Evolutionary conservation across 2,329 filamentous ascomycete species (phyloP), one percentile per base, ranked within the genome.

Genomic region (Ophiostoma triangulosporum): DNA sequence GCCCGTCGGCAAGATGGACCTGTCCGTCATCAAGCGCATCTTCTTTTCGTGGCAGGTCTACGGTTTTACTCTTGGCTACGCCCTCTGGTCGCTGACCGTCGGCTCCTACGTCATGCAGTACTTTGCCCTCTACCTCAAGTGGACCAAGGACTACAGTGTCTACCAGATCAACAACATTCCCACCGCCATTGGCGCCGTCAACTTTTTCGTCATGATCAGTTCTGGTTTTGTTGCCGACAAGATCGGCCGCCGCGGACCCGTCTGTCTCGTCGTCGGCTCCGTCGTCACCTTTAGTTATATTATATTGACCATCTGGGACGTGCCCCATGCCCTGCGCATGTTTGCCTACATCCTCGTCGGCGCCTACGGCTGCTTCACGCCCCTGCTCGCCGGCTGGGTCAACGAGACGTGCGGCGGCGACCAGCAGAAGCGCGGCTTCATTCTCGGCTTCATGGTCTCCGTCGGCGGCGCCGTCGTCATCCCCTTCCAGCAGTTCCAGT

Each of bases 151-250:
- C 15, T 70, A 68, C 59, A 62, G 64, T 0, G 61, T 70, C 2
- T 64, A 66, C 1, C 59, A 72, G 57, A 66, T 71, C 62, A 73
- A 73, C 62, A 71, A 69, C 57, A 72, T 72, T 32, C 69, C 71
- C 2, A 73, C 71, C 0, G 61, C 64, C 24, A 66, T 72, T 29
- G 67, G 67, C 32, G 70, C 70, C 9, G 62, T 72, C 58, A 71
- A 70, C 57, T 68, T 72, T 52, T 57, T 70, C 45, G 64, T 69
- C 55, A 71, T 71, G 67, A 49, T 64, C 24, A 35, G 50, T 32
- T 62, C 60, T 12, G 64, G 62, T 45, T 63, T 59, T 40, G 55
- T 61, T 26, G 59, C 63, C 7, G 64, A 65, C 59, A 64, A 68
- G 56, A 61, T 70, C 15, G 62, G 67, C 9, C 59, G 63, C 3